These are phyloP conservation scores for Aspergillus quadricinctus DNA, from an alignment of 2,329 filamentous ascomycete species.

Conservation along the genomic window DNA sequence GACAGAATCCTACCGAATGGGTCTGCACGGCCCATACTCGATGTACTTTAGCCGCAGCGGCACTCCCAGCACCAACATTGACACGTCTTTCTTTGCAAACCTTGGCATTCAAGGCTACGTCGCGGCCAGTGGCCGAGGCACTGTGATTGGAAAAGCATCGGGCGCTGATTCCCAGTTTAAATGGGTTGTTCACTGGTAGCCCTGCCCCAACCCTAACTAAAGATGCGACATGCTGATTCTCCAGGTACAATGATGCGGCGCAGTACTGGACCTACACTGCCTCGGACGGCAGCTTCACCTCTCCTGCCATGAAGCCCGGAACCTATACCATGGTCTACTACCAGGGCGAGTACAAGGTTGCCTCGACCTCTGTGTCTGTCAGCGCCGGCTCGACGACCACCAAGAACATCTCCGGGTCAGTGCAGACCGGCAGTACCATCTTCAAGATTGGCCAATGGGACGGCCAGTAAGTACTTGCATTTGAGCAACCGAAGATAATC, in stretches of 20 bases:
- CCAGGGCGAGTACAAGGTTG: constrained; percentile 55
- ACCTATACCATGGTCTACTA: constrained; percentile 66
- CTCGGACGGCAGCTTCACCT: constrained; percentile 55
- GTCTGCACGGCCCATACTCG: constrained; percentile 63
- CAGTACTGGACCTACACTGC: constrained; percentile 63
- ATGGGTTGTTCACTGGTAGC: constrained; percentile 59
- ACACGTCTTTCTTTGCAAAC: constrained; percentile 57
- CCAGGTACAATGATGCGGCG: constrained; percentile 51
- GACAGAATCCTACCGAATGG: constrained; percentile 59
- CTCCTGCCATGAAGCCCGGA: constrained; percentile 63
- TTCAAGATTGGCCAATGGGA: constrained; percentile 65
- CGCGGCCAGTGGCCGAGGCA: constrained; percentile 52
- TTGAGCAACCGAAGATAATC: not conserved
- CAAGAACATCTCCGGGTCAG: constrained; percentile 49
- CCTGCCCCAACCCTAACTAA: too few species aligned
- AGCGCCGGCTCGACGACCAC: constrained; percentile 48
- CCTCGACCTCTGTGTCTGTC: constrained; percentile 47
- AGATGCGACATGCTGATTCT: not conserved
- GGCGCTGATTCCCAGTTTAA: constrained; percentile 52
- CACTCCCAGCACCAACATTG: constrained; percentile 48
- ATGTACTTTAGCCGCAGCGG: constrained; percentile 58
- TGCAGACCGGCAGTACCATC: constrained; percentile 49
- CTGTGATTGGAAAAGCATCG: constrained; percentile 57
- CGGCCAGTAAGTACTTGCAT: constrained; percentile 41
- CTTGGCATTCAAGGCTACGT: constrained; percentile 58